These are phyloP conservation scores for Cladosporium sp. DNA, from an alignment of 2,329 filamentous ascomycete genomes.

Conservation along the genomic window DNA sequence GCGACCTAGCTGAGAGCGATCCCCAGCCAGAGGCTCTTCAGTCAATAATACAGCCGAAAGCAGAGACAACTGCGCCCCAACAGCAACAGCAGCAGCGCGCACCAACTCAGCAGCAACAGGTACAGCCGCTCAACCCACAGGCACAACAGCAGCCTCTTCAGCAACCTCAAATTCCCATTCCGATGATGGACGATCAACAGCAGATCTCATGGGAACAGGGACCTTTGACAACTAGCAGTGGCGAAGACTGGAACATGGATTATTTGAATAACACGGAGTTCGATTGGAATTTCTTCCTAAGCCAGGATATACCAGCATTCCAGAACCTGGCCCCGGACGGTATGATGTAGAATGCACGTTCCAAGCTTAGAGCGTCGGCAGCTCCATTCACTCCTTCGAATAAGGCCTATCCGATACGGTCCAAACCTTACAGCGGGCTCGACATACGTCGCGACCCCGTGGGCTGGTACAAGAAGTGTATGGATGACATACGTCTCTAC, in stretches of 20 bases:
- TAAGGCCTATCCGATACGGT: not conserved
- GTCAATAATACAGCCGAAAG: conserved; percentile 12
- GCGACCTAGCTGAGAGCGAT: conserved; percentile 26
- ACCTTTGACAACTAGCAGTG: conserved; percentile 31
- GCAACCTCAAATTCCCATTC: conserved; percentile 6
- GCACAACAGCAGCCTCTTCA: conserved; percentile 9
- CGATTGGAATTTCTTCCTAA: conserved; percentile 39
- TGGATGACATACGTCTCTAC: not conserved
- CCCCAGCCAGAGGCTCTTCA: conserved; percentile 28
- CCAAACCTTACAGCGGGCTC: not conserved
- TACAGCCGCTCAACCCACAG: not conserved
- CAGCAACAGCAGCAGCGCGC: not conserved
- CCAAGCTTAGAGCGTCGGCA: not conserved
- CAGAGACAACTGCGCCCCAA: not conserved
- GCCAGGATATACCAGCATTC: conserved; percentile 37
- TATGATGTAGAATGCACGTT: conserved; percentile 31
- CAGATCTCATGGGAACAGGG: conserved; percentile 21
- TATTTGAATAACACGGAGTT: conserved; percentile 37
- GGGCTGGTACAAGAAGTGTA: not conserved
- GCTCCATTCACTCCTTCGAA: not conserved
- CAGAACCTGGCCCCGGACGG: conserved; percentile 38
- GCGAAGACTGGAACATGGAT: conserved; percentile 39
- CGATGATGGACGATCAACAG: conserved; percentile 19
- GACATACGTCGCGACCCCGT: not conserved
- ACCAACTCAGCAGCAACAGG: conserved; percentile 3